These are phyloP conservation scores for Lentinula aciculospora DNA, from an alignment of 768 basidiomycete species.

Conservation along the genomic window DNA sequence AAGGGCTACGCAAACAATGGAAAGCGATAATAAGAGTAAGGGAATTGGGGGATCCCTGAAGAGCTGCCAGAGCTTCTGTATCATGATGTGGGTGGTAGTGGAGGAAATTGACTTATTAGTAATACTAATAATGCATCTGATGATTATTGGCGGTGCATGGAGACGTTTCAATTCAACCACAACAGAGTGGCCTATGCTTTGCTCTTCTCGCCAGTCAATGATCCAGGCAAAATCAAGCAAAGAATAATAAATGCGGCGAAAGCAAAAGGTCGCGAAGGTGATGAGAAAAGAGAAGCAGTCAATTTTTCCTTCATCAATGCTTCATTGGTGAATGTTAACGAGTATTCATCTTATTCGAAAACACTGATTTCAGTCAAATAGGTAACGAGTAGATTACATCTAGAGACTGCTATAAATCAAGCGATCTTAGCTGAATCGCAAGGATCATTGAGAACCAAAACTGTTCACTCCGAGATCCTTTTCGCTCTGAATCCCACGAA, in stretches of 20 bases:
- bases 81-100: neutral
- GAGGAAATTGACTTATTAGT: neutral
- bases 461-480: conserved; percentile 88
- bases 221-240: conserved; percentile 52
- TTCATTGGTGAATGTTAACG: conserved; percentile 50
- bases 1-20: conserved; percentile 2
- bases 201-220: conserved; percentile 62
- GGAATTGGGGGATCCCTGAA: neutral
- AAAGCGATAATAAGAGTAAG: neutral
- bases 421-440: conserved; percentile 67
- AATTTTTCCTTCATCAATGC: conserved; percentile 93
- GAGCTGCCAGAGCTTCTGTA: conserved; percentile 7
- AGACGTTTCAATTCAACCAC: conserved; percentile 50
- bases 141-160: conserved; percentile 42
- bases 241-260: conserved; percentile 71
- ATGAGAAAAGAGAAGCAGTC: conserved; percentile 66
- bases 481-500: conserved; percentile 83
- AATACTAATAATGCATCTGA: neutral
- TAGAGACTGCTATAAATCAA: conserved; percentile 81
- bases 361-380: conserved; percentile 23
- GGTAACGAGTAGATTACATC: conserved; percentile 78
- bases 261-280: conserved; percentile 52
- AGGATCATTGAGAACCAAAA: conserved; percentile 67
- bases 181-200: conserved; percentile 48
- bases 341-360: neutral